These are phyloP conservation scores for Moesziomyces sp. DNA, from an alignment of 1,284 basidiomycete species.

Conservation along the genomic window DNA sequence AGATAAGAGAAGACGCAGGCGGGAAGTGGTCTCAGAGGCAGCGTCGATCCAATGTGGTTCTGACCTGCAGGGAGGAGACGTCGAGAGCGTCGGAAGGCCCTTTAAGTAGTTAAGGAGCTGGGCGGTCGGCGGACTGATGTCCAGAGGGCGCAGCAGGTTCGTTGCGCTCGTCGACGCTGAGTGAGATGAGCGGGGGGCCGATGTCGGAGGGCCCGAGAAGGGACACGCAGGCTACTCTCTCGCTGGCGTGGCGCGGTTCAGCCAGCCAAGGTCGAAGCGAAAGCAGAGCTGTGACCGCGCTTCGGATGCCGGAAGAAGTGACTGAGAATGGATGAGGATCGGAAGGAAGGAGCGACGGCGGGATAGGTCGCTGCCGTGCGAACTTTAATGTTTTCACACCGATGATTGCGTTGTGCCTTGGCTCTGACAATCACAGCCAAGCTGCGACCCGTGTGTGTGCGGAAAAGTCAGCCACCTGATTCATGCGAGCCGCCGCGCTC, in stretches of 20 bases:
- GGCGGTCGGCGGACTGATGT: too few species aligned
- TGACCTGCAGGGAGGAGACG: background rate
- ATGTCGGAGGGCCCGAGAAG: background rate
- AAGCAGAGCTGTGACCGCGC: background rate
- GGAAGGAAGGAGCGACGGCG: background rate
- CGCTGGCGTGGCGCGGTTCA: background rate
- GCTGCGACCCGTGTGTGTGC: too few species aligned
- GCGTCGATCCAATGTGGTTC: background rate
- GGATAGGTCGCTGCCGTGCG: too few species aligned
- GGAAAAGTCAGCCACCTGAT: background rate
- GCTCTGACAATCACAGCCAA: background rate
- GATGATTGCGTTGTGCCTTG: background rate
- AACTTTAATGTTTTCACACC: too few species aligned
- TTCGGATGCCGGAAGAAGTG: too few species aligned
- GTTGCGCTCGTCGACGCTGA: background rate
- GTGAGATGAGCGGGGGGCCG: background rate
- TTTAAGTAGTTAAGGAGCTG: background rate
- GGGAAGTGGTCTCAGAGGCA: background rate
- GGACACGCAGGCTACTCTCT: background rate
- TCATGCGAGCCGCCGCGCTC: background rate
- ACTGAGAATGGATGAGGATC: background rate
- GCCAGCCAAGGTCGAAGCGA: background rate
- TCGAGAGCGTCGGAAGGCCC: background rate
- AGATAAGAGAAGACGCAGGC: background rate
- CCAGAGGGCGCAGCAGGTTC: background rate